Evolutionary conservation across 2,329 filamentous ascomycete species (phyloP).

Genomic region (Botryotinia narcissicola): DNA sequence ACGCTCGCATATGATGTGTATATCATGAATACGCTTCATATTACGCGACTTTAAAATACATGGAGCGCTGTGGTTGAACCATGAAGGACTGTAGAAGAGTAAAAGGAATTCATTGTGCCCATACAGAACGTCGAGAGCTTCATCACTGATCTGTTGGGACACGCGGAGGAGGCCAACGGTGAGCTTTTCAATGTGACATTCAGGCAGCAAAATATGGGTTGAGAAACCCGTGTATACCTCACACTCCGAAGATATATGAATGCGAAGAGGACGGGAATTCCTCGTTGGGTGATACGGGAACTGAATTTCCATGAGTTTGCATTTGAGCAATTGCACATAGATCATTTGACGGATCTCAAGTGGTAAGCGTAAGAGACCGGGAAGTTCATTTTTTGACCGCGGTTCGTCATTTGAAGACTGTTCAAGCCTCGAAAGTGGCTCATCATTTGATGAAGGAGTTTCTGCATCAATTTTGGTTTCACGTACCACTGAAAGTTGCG

Average conservation of each 20-base stretch:
- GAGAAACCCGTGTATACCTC: background rate
- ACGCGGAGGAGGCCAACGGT: background rate
- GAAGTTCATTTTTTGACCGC: background rate
- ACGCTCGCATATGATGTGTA: background rate
- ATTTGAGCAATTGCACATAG: background rate
- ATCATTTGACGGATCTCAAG: background rate
- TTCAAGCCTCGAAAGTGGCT: no score
- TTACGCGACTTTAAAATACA: background rate
- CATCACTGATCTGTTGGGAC: slow-evolving; percentile 3
- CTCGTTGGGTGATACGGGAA: background rate
- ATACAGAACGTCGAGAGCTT: slow-evolving; percentile 1
- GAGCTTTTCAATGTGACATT: background rate
- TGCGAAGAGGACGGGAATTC: background rate
- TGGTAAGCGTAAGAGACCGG: background rate
- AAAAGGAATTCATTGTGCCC: background rate
- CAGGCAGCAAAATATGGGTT: background rate
- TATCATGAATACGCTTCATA: background rate
- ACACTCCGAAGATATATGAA: background rate
- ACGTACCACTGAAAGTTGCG: background rate
- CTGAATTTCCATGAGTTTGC: background rate
- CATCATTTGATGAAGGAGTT: no score
- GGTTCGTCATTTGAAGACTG: no score
- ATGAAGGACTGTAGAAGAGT: background rate
- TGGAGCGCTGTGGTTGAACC: background rate
- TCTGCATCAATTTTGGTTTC: background rate